These are phyloP conservation scores for Trifolium pratense DNA, from an alignment of 306 rosid species.

Conservation along the genomic window DNA sequence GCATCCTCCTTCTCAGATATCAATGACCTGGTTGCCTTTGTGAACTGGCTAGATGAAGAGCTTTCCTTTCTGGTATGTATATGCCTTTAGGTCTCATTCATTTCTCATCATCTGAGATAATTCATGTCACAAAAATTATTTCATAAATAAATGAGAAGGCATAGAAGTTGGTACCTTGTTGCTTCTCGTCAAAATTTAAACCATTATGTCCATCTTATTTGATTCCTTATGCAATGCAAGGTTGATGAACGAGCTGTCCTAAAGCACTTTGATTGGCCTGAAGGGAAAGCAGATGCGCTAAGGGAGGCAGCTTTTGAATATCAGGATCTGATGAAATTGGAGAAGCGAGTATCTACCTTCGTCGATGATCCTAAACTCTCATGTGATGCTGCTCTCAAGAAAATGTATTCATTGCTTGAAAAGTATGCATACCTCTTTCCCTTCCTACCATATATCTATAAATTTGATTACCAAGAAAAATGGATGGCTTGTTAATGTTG, in stretches of 20 bases:
- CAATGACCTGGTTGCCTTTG: slow-evolving; percentile 82
- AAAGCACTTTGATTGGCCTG: slow-evolving; percentile 99
- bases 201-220: slow-evolving; percentile 18
- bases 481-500: slow-evolving; percentile 15
- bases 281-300: slow-evolving; percentile 97
- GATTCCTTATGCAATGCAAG: slow-evolving; percentile 49
- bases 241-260: slow-evolving; percentile 98
- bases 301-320: slow-evolving; percentile 98
- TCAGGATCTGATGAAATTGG: slow-evolving; percentile 91
- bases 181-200: neutral
- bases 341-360: slow-evolving; percentile 80
- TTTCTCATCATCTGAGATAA: neutral
- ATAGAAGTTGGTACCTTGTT: neutral
- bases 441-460: slow-evolving; percentile 36
- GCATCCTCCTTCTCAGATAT: slow-evolving; percentile 79
- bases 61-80: slow-evolving; percentile 53
- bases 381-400: slow-evolving; percentile 88
- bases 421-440: slow-evolving; percentile 69
- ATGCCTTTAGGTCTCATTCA: neutral
- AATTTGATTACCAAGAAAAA: slow-evolving; percentile 14
- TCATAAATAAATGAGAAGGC: neutral
- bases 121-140: neutral
- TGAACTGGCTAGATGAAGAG: slow-evolving; percentile 98
- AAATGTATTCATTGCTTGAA: slow-evolving; percentile 97
- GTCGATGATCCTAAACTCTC: slow-evolving; percentile 81